Percentiles rank a stretch among this genome's conserved stretches.
Evolutionary conservation across 139 green algal genomes (phyloP).

Genomic region (Pseudopediastrum boryanum): DNA sequence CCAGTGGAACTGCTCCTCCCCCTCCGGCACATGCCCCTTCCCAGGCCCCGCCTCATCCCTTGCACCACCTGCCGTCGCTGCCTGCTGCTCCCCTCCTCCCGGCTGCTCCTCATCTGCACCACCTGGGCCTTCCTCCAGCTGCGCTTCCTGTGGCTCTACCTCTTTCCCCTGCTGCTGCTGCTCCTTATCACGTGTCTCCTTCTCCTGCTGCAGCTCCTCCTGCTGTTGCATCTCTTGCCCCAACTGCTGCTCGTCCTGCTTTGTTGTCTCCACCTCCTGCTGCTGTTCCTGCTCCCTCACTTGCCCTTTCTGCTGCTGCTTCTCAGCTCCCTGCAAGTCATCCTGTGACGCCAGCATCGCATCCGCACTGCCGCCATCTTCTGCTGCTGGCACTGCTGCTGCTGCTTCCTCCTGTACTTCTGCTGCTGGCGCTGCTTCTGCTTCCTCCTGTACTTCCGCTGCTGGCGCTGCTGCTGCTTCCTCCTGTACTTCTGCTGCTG

Average conservation of each 20-base stretch:
- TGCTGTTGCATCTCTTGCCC: not conserved
- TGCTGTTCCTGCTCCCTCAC: not conserved
- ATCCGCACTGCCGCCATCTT: not conserved
- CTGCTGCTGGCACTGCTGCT: not conserved
- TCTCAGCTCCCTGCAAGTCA: not conserved
- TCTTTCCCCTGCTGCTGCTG: slow-evolving; percentile 13
- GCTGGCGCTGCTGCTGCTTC: not conserved
- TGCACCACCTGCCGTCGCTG: not conserved
- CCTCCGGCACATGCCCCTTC: no score
- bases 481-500: not conserved
- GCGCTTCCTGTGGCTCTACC: not conserved
- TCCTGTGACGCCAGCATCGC: not conserved
- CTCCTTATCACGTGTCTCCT: not conserved
- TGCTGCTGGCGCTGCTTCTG: not conserved
- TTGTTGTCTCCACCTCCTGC: not conserved
- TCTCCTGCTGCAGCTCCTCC: slow-evolving; percentile 15
- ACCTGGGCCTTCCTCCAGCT: slow-evolving; percentile 7
- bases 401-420: not conserved
- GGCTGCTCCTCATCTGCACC: not conserved
- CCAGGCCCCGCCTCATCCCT: no score
- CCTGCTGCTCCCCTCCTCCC: not conserved
- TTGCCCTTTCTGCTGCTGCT: slow-evolving; percentile 3
- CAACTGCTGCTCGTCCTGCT: no score
- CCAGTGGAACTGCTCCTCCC: no score
- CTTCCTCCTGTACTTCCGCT: not conserved